Percentiles rank a stretch among this genome's conserved stretches.
Conservation (phyloP, 805 yeast species). For the Candida schatavii region DNA sequence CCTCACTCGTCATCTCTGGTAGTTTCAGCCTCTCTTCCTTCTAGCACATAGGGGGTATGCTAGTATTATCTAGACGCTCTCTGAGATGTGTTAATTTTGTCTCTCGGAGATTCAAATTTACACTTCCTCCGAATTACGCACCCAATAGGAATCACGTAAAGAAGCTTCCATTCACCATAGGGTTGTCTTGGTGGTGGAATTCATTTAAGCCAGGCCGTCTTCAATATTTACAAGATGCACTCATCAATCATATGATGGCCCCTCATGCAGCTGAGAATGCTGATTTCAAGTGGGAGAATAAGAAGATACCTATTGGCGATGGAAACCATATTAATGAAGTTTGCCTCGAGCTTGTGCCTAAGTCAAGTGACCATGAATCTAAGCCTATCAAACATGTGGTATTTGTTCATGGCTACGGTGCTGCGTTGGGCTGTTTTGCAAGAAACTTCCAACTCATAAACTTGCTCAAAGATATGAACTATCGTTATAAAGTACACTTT, state of each 20-base stretch:
- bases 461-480: slow-evolving; percentile 22
- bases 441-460: slow-evolving; percentile 46
- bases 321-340: slow-evolving; percentile 34
- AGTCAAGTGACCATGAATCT: slow-evolving; percentile 4
- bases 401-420: slow-evolving; percentile 57
- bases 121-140: slow-evolving; percentile 15
- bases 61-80: too few relatives aligned
- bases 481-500: slow-evolving; percentile 46
- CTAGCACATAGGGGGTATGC: too few relatives aligned
- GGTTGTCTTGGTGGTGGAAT: slow-evolving; percentile 20
- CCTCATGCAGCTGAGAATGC: slow-evolving; percentile 17
- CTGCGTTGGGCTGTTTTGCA: slow-evolving; percentile 55
- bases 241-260: slow-evolving; percentile 35
- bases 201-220: slow-evolving; percentile 25
- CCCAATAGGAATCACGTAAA: slow-evolving; percentile 11
- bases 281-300: slow-evolving; percentile 16
- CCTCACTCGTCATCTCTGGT: too few relatives aligned
- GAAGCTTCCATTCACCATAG: slow-evolving; percentile 13
- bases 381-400: slow-evolving; percentile 40
- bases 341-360: slow-evolving; percentile 27
- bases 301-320: slow-evolving; percentile 20
- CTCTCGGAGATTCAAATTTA: slow-evolving; percentile 5
- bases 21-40: too few relatives aligned
- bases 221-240: slow-evolving; percentile 28
- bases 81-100: too few relatives aligned